Conservation (phyloP, 352 stramenopile species). For the Globisporangium ultimum region DNA sequence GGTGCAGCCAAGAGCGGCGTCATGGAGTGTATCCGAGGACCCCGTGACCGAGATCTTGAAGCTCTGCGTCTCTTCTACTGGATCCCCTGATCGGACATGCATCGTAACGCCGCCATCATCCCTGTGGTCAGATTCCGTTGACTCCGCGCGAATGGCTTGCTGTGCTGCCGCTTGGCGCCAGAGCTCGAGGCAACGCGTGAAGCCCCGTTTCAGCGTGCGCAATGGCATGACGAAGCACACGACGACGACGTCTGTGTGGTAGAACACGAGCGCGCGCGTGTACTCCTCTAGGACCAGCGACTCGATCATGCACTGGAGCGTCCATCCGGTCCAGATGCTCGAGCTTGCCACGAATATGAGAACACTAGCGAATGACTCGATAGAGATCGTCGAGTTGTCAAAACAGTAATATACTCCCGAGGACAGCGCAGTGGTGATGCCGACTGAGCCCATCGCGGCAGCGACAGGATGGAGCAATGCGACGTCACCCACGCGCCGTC, state of each 20-base stretch:
- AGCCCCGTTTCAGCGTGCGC: neutral
- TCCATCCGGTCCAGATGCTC: conserved; percentile 7
- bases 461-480: conserved; percentile 8
- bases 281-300: conserved; percentile 11
- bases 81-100: neutral
- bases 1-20: neutral
- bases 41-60: conserved; percentile 1
- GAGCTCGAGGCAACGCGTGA: neutral
- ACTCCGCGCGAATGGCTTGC: neutral
- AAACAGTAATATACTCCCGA: neutral
- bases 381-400: conserved; percentile 1
- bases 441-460: neutral
- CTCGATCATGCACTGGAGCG: conserved; percentile 10
- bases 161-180: neutral
- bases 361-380: neutral
- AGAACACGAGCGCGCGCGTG: conserved; percentile 9
- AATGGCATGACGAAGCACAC: conserved; percentile 4
- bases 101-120: neutral
- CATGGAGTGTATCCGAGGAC: neutral
- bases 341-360: neutral
- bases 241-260: conserved; percentile 9
- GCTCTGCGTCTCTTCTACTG: conserved; percentile 1
- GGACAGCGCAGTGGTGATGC: neutral
- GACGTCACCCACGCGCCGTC: neutral
- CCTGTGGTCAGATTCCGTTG: neutral